Evolutionary conservation across 495 filamentous ascomycete species (phyloP).

Genomic region (Aspergillus cristatus): DNA sequence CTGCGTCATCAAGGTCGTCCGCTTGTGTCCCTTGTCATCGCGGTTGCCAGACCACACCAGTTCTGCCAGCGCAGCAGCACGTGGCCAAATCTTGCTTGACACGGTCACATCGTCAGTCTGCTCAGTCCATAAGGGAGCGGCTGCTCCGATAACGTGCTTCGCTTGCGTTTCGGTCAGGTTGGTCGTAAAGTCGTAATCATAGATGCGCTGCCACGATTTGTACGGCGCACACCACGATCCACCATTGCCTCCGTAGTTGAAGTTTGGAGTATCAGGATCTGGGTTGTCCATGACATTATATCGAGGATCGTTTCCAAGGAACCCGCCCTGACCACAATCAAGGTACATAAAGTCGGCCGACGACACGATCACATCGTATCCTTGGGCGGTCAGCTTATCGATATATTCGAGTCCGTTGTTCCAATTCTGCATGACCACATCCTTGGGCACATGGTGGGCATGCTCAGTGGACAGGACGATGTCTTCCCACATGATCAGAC

Average conservation of each 20-base stretch:
- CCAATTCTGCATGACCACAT: slow-evolving; percentile 48
- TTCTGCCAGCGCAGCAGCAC: slow-evolving; percentile 46
- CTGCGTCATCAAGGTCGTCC: slow-evolving; percentile 44
- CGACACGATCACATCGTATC: slow-evolving; percentile 48
- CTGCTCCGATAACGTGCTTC: slow-evolving; percentile 38
- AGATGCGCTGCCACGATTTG: slow-evolving; percentile 54
- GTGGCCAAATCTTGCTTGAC: slow-evolving; percentile 43
- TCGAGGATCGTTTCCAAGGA: slow-evolving; percentile 43
- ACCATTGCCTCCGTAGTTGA: slow-evolving; percentile 45
- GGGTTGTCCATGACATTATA: slow-evolving; percentile 45
- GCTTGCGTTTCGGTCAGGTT: slow-evolving; percentile 37
- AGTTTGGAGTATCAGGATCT: slow-evolving; percentile 29
- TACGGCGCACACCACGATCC: slow-evolving; percentile 52
- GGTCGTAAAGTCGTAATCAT: slow-evolving; percentile 48
- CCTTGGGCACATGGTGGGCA: slow-evolving; percentile 37
- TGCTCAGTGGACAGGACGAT: slow-evolving; percentile 32
- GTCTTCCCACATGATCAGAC: slow-evolving; percentile 51
- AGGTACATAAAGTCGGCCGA: slow-evolving; percentile 47
- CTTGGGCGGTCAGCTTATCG: slow-evolving; percentile 37
- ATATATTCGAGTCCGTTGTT: slow-evolving; percentile 45
- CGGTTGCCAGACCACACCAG: slow-evolving; percentile 47
- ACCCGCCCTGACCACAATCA: slow-evolving; percentile 47
- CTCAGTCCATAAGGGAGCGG: slow-evolving; percentile 46
- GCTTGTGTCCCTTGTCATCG: slow-evolving; percentile 35
- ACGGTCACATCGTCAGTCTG: slow-evolving; percentile 45